Evolutionary conservation across 2,329 filamentous ascomycete species (phyloP).

Genomic region (Exophiala mesophila): DNA sequence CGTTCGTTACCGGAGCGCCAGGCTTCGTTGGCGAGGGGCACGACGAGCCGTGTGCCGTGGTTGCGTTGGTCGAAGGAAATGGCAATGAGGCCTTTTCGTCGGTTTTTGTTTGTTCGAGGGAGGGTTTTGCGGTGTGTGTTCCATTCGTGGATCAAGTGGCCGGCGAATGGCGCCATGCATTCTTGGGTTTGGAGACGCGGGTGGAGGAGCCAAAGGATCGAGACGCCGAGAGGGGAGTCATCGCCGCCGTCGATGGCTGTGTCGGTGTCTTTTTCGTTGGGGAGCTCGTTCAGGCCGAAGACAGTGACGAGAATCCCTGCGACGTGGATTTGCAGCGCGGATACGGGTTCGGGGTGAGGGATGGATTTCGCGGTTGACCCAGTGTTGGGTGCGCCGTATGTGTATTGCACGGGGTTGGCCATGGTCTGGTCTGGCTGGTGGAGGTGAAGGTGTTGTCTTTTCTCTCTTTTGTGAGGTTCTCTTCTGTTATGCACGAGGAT

Average conservation of each 20-base stretch:
- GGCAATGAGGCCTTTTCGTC: conserved; percentile 63
- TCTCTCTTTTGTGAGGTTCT: too few species aligned
- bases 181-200: conserved; percentile 66
- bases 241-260: not conserved
- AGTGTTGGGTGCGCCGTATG: conserved; percentile 20
- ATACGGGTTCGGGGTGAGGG: conserved; percentile 22
- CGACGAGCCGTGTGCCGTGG: conserved; percentile 70
- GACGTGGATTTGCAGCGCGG: conserved; percentile 56
- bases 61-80: conserved; percentile 90
- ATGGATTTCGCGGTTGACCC: conserved; percentile 24
- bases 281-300: conserved; percentile 73
- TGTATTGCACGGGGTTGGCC: conserved; percentile 24
- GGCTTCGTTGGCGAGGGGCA: conserved; percentile 64
- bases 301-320: conserved; percentile 73
- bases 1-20: conserved; percentile 74
- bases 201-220: conserved; percentile 89
- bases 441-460: too few species aligned
- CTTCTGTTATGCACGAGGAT: too few species aligned
- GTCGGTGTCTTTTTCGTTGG: conserved; percentile 40
- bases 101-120: conserved; percentile 30
- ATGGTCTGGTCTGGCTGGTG: not conserved
- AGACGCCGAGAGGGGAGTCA: conserved; percentile 43
- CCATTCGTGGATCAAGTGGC: conserved; percentile 65
- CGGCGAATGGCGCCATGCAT: conserved; percentile 70
- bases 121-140: conserved; percentile 38